A percentile compares a stretch with the other conserved stretches of the same genome.
These are phyloP conservation scores for Calamus simplicifolius DNA, from an alignment of 176 grass and related monocot genomes.

Conservation along the genomic window DNA sequence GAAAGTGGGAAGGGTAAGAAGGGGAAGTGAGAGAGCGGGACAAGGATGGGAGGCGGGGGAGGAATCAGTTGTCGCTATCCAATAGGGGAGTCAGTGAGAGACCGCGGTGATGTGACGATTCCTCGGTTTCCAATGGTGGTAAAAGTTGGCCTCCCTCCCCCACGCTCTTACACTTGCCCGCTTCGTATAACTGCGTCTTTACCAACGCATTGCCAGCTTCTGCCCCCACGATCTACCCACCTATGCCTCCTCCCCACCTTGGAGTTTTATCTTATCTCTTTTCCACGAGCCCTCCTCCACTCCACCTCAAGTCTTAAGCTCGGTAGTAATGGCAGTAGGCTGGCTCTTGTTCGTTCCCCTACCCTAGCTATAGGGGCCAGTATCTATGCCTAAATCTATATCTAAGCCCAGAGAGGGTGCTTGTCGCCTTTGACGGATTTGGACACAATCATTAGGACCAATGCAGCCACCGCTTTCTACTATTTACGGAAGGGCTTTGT, in stretches of 20 bases:
- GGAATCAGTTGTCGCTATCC: conserved; percentile 2
- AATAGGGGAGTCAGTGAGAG: not conserved
- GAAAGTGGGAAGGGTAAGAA: no score
- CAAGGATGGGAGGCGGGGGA: not conserved
- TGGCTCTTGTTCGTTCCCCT: no score
- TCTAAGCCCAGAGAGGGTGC: not conserved
- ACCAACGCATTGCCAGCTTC: no score
- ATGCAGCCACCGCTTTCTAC: conserved; percentile 45
- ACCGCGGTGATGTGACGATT: conserved; percentile 14
- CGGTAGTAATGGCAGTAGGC: no score
- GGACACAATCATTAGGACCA: conserved; percentile 66
- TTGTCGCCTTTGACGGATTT: conserved; percentile 44
- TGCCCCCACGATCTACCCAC: no score
- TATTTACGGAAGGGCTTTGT: conserved; percentile 35
- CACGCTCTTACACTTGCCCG: not conserved
- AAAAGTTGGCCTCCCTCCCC: not conserved
- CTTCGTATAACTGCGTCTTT: conserved; percentile 3
- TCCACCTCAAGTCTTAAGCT: no score
- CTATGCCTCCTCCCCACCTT: no score
- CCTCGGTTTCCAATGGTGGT: conserved; percentile 13
- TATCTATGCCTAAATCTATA: no score
- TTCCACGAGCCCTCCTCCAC: no score
- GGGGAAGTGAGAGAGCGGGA: no score
- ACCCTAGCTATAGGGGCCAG: no score
- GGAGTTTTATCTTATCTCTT: no score